A percentile compares a stretch with the other conserved stretches of the same genome.
These are phyloP conservation scores for Hanseniaspora lindneri DNA, from an alignment of 805 yeast species.

Conservation along the genomic window DNA sequence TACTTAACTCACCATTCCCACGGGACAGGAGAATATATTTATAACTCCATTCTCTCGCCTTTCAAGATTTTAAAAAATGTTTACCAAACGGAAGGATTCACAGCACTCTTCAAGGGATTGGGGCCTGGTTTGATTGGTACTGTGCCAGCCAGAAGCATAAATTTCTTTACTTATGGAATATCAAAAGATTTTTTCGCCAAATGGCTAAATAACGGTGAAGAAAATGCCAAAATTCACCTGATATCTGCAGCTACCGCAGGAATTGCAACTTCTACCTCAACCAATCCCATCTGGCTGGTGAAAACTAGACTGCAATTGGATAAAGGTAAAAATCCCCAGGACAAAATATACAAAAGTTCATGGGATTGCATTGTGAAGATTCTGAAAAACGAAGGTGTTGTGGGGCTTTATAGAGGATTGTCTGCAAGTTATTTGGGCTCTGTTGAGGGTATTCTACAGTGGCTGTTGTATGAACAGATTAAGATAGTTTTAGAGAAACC, in stretches of 20 bases:
- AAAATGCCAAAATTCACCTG: slow-evolving; percentile 75
- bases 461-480: slow-evolving; percentile 97
- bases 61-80: slow-evolving; percentile 49
- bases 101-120: slow-evolving; percentile 82
- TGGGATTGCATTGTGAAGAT: slow-evolving; percentile 71
- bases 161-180: slow-evolving; percentile 93
- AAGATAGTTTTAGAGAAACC: slow-evolving; percentile 49
- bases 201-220: slow-evolving; percentile 59
- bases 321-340: slow-evolving; percentile 42
- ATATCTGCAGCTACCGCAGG: slow-evolving; percentile 86
- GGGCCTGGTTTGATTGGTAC: slow-evolving; percentile 97
- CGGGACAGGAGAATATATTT: slow-evolving; percentile 3
- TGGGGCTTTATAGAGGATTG: slow-evolving; percentile 77
- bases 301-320: slow-evolving; percentile 91
- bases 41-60: slow-evolving; percentile 9
- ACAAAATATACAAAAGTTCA: slow-evolving; percentile 63
- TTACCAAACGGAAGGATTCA: slow-evolving; percentile 63
- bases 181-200: slow-evolving; percentile 64
- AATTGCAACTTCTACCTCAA: slow-evolving; percentile 83
- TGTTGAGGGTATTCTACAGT: slow-evolving; percentile 81
- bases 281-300: slow-evolving; percentile 95
- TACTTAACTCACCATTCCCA: slow-evolving; percentile 21
- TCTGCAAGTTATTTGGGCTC: slow-evolving; percentile 92
- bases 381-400: slow-evolving; percentile 61
- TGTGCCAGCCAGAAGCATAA: slow-evolving; percentile 93